phyloP scores from a whole-genome alignment of 305 asterid species.

The Solanum hybrid region DNA sequence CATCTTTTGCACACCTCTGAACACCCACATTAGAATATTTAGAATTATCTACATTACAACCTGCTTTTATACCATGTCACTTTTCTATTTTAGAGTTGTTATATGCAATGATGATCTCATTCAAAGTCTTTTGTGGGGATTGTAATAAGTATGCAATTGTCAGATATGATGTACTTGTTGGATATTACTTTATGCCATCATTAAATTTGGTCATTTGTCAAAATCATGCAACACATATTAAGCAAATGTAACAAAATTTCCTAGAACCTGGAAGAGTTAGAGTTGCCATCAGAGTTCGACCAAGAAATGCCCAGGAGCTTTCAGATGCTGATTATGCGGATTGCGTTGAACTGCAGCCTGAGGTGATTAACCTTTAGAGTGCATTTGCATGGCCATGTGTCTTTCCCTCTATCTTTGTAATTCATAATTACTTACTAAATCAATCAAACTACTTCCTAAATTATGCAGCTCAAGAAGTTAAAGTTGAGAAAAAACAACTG shows the following conservation, averaged over 20 bases:
- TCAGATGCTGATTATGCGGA: slow-evolving; percentile 65
- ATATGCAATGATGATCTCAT: not conserved
- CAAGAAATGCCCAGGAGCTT: slow-evolving; percentile 68
- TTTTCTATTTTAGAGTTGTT: not conserved
- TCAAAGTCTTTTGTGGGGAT: not conserved
- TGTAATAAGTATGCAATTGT: not conserved
- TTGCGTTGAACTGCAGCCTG: slow-evolving; percentile 85
- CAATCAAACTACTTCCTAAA: not conserved
- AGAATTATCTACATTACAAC: not conserved
- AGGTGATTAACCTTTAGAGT: slow-evolving; percentile 34
- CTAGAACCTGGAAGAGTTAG: slow-evolving; percentile 88
- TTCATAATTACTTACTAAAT: not conserved
- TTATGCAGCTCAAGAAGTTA: slow-evolving; percentile 64
- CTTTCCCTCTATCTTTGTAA: not conserved
- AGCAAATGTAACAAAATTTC: slow-evolving; percentile 2
- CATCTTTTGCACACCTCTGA: not conserved
- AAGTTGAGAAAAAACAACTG: slow-evolving; percentile 85
- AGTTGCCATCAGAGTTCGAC: slow-evolving; percentile 88
- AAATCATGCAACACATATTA: slow-evolving; percentile 3
- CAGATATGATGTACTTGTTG: not conserved
- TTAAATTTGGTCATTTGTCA: not conserved
- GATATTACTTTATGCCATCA: not conserved
- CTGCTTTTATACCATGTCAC: not conserved
- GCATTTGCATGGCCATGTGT: not conserved
- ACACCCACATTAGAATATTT: not conserved